A percentile compares a stretch with the other conserved stretches of the same genome.
Conservation (phyloP, 78 protist genomes). For the Bodo saltans region DNA sequence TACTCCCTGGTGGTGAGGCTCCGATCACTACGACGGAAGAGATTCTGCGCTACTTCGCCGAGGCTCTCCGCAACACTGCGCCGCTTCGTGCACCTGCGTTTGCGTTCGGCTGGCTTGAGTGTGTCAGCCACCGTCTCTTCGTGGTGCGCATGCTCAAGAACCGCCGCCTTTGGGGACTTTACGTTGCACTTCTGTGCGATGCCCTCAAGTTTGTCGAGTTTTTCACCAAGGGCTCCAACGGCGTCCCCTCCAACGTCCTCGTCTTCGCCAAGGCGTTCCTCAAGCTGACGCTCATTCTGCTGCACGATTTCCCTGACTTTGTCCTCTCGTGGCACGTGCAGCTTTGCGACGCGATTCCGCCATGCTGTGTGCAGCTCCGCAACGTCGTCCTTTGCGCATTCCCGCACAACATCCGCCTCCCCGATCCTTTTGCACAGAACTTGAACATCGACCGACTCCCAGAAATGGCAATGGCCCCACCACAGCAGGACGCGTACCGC, state of each 20-base stretch:
- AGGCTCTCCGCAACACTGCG: conserved; percentile 57
- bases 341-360: conserved; percentile 92
- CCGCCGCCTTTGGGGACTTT: conserved; percentile 62
- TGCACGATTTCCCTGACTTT: conserved; percentile 99
- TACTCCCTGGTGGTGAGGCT: no score
- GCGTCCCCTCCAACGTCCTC: conserved; percentile 65
- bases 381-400: conserved; percentile 90
- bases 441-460: conserved; percentile 85
- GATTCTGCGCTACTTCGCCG: conserved; percentile 55
- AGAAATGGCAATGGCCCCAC: conserved; percentile 82
- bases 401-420: conserved; percentile 88
- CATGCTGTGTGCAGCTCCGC: conserved; percentile 88
- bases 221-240: conserved; percentile 53
- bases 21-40: no score
- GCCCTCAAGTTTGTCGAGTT: conserved; percentile 86
- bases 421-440: conserved; percentile 94
- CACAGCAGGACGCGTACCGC: conserved; percentile 32
- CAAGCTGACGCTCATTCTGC: conserved; percentile 77
- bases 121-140: conserved; percentile 81
- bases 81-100: conserved; percentile 89
- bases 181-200: conserved; percentile 71
- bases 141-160: conserved; percentile 46
- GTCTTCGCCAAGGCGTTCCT: conserved; percentile 82
- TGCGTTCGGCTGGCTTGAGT: conserved; percentile 94
- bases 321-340: conserved; percentile 87